Conservation (phyloP, 345 rosid genomes). For the Chamaenerion angustifolium region DNA sequence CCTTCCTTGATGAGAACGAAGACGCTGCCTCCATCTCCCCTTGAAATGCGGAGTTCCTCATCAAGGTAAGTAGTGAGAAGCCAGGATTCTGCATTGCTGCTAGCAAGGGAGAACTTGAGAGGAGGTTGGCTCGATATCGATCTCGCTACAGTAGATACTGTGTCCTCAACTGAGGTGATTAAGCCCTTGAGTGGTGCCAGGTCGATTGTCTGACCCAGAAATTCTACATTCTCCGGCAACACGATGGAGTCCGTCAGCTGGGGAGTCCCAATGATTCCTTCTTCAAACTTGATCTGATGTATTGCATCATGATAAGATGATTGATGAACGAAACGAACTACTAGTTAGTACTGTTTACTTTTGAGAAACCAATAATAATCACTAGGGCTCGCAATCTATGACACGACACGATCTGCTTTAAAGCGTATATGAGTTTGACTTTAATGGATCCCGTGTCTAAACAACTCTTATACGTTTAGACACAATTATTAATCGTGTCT, state of each 20-base stretch:
- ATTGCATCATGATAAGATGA: too few species aligned
- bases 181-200: slow-evolving; percentile 59
- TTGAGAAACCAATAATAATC: too few species aligned
- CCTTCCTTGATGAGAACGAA: slow-evolving; percentile 87
- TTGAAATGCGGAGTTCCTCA: slow-evolving; percentile 68
- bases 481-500: too few species aligned
- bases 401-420: too few species aligned
- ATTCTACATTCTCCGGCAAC: slow-evolving; percentile 61
- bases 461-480: too few species aligned
- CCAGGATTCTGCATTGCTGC: slow-evolving; percentile 66
- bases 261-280: slow-evolving; percentile 89
- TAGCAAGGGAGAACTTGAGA: slow-evolving; percentile 51
- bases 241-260: slow-evolving; percentile 76
- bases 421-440: too few species aligned
- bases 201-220: slow-evolving; percentile 76
- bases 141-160: slow-evolving; percentile 68
- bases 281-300: slow-evolving; percentile 68
- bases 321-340: too few species aligned
- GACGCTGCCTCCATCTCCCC: slow-evolving; percentile 79
- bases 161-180: slow-evolving; percentile 66
- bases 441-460: too few species aligned
- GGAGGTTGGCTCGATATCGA: slow-evolving; percentile 91
- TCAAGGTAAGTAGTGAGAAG: slow-evolving; percentile 81
- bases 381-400: too few species aligned
- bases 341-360: too few species aligned